A percentile compares a stretch with the other conserved stretches of the same genome.
These are phyloP conservation scores for Phialophora macrospora DNA, from an alignment of 2,329 filamentous ascomycete genomes.

Conservation along the genomic window DNA sequence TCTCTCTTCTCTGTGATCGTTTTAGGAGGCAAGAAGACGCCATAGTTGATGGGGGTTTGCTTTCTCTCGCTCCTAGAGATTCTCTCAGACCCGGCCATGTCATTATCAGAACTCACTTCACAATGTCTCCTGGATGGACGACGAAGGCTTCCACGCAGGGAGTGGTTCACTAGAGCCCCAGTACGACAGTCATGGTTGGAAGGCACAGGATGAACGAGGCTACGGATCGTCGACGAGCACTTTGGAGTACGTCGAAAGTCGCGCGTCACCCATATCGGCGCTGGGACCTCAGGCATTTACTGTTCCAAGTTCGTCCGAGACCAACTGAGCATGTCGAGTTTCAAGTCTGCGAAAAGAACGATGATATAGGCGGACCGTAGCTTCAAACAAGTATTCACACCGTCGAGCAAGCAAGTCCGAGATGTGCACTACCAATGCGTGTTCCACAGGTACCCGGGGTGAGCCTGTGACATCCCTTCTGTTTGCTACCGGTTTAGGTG, in stretches of 20 bases:
- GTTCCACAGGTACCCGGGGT: constrained; percentile 41
- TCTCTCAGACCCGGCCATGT: not conserved
- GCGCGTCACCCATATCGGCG: constrained; percentile 47
- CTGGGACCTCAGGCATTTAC: constrained; percentile 49
- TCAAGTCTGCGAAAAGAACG: constrained; percentile 40
- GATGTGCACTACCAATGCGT: not conserved
- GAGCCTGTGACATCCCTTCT: constrained; percentile 43
- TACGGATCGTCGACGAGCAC: constrained; percentile 27
- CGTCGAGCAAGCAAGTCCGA: not conserved
- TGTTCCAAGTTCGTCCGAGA: constrained; percentile 42
- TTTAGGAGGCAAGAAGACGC: not conserved
- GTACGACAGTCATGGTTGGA: constrained; percentile 16
- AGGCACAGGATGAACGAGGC: constrained; percentile 22
- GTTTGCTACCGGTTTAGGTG: constrained; percentile 45
- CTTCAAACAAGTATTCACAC: constrained; percentile 40
- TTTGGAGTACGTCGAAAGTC: constrained; percentile 27
- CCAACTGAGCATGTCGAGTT: constrained; percentile 34
- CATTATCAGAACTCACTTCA: not conserved
- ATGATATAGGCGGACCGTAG: constrained; percentile 43
- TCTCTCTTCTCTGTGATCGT: not conserved
- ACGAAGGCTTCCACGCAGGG: constrained; percentile 70
- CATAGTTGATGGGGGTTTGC: not conserved
- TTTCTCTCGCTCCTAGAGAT: not conserved
- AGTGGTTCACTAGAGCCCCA: not conserved
- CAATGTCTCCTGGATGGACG: constrained; percentile 56